Conservation (phyloP, 2,329 filamentous ascomycete species). For the Cladobotryum protrusum region DNA sequence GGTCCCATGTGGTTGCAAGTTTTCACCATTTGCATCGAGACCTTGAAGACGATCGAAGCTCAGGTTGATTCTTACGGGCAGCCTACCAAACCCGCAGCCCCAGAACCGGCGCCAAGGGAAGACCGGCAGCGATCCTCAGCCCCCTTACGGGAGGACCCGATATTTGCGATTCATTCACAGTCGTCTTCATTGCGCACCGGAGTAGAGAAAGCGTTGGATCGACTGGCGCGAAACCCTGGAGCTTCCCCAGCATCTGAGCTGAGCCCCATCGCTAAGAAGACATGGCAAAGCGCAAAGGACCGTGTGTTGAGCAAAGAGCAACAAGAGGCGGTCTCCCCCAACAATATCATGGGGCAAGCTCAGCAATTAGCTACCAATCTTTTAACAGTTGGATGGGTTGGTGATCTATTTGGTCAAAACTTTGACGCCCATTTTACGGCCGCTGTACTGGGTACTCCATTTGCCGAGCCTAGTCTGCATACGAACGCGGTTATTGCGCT, state of each 20-base stretch:
- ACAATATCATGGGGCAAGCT: constrained; percentile 43
- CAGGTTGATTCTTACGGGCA: constrained; percentile 60
- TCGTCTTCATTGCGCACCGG: constrained; percentile 36
- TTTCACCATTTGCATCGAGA: constrained; percentile 59
- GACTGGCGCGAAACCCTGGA: constrained; percentile 41
- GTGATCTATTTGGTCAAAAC: constrained; percentile 63
- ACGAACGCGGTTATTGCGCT: constrained; percentile 67
- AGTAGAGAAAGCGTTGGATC: constrained; percentile 40
- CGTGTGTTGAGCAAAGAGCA: constrained; percentile 47
- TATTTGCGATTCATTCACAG: constrained; percentile 35
- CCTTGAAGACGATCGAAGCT: constrained; percentile 59
- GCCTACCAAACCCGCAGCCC: constrained; percentile 28
- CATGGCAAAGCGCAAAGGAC: constrained; percentile 41
- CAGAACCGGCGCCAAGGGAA: constrained; percentile 24
- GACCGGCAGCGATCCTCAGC: constrained; percentile 31
- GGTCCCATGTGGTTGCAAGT: constrained; percentile 80
- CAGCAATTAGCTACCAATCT: constrained; percentile 41
- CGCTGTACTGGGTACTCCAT: constrained; percentile 67
- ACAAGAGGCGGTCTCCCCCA: constrained; percentile 44
- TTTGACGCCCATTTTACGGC: constrained; percentile 59
- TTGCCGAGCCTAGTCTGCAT: constrained; percentile 62
- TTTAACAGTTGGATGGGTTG: constrained; percentile 48
- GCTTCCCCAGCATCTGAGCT: constrained; percentile 42
- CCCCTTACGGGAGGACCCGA: constrained; percentile 40
- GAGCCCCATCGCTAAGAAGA: constrained; percentile 46